Evolutionary conservation across 2,329 filamentous ascomycete genomes (phyloP).

Genomic region (Microdochium trichocladiopsis): DNA sequence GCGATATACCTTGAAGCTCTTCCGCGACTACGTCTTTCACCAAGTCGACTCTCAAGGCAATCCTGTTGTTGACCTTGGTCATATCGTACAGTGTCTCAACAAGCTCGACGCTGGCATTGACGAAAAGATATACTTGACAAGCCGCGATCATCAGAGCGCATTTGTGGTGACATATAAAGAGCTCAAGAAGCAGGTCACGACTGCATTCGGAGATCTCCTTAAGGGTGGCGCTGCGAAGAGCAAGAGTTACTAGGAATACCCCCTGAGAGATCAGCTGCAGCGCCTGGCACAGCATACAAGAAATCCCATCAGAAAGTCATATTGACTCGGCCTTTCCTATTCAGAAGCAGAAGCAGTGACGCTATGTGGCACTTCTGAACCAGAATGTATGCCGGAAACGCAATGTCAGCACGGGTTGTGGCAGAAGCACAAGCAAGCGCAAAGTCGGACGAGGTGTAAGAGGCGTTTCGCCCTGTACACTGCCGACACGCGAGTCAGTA

Average conservation of each 20-base stretch:
- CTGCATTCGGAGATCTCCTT: constrained; percentile 51
- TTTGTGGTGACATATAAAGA: constrained; percentile 89
- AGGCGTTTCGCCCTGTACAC: too few relatives aligned
- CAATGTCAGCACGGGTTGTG: too few relatives aligned
- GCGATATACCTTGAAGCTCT: constrained; percentile 86
- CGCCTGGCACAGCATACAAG: neutral
- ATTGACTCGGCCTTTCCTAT: too few relatives aligned
- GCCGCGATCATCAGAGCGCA: constrained; percentile 82
- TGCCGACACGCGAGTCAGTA: too few relatives aligned
- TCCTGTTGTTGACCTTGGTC: constrained; percentile 77
- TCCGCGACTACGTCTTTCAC: constrained; percentile 96
- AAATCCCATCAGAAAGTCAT: neutral
- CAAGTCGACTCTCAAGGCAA: constrained; percentile 82
- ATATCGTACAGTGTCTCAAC: constrained; percentile 81
- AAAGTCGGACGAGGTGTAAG: too few relatives aligned
- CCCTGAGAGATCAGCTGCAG: neutral
- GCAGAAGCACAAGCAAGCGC: too few relatives aligned
- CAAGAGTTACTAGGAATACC: neutral
- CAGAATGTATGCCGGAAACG: too few relatives aligned
- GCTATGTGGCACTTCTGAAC: too few relatives aligned
- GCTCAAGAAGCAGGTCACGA: constrained; percentile 59
- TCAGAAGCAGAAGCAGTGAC: neutral
- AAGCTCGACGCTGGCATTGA: constrained; percentile 87
- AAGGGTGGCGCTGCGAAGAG: constrained; percentile 25
- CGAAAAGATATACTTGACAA: constrained; percentile 79